Evolutionary conservation across 148 eudicot genomes (phyloP).

Genomic region (Selenicereus undatus): DNA sequence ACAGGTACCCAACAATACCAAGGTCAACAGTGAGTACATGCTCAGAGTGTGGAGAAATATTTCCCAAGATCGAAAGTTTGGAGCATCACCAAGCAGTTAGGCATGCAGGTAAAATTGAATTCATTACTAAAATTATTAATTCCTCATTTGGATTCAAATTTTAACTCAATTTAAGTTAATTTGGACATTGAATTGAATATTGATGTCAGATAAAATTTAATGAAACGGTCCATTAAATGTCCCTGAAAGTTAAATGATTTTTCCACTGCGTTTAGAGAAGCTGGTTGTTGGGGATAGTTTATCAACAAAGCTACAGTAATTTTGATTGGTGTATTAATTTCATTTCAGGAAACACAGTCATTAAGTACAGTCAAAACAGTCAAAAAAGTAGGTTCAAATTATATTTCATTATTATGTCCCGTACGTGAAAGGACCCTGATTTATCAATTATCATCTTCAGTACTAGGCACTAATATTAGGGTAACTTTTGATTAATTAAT

Average conservation of each 20-base stretch:
- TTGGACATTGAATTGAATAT: slow-evolving; percentile 23
- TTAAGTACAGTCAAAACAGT: slow-evolving; percentile 19
- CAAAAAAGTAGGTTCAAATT: slow-evolving; percentile 7
- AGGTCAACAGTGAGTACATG: slow-evolving; percentile 79
- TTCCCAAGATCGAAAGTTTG: slow-evolving; percentile 79
- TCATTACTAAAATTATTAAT: neutral
- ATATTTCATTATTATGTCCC: slow-evolving; percentile 12
- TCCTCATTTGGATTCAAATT: slow-evolving; percentile 21
- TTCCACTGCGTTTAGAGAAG: slow-evolving; percentile 11
- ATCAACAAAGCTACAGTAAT: neutral
- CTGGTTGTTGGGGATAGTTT: slow-evolving; percentile 17
- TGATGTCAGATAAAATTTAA: slow-evolving; percentile 19
- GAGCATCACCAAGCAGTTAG: slow-evolving; percentile 83
- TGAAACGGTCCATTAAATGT: slow-evolving; percentile 19
- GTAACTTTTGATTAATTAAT: neutral
- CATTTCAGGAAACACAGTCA: neutral
- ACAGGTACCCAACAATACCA: slow-evolving; percentile 69
- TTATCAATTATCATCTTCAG: neutral
- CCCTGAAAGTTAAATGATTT: slow-evolving; percentile 6
- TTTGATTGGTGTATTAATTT: neutral
- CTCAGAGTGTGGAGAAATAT: slow-evolving; percentile 89
- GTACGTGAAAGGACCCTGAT: neutral
- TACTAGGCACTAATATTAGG: neutral
- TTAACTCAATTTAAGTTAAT: neutral
- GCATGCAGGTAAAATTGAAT: slow-evolving; percentile 67